These are phyloP conservation scores for Lachnellula arida DNA, from an alignment of 2,329 filamentous ascomycete species.

Conservation along the genomic window DNA sequence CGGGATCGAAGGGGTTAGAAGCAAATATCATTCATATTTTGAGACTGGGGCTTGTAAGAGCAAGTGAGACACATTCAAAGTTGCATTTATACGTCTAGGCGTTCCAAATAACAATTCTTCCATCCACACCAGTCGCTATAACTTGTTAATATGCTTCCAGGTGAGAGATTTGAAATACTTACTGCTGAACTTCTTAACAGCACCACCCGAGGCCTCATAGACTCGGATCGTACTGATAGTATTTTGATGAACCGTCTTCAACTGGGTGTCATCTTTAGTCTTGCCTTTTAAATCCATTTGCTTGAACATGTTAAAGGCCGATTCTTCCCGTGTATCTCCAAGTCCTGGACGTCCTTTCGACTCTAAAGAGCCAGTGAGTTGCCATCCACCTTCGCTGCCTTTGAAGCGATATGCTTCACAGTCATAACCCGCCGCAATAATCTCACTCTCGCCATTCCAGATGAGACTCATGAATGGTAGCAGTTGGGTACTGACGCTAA, in stretches of 20 bases:
- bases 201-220: conserved; percentile 62
- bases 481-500: conserved; percentile 84
- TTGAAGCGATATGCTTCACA: conserved; percentile 86
- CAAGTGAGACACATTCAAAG: not conserved
- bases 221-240: conserved; percentile 81
- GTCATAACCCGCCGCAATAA: conserved; percentile 90
- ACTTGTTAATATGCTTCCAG: conserved; percentile 29
- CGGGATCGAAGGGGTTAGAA: not conserved
- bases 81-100: conserved; percentile 40
- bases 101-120: conserved; percentile 75
- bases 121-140: conserved; percentile 75
- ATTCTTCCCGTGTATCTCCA: conserved; percentile 71
- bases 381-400: conserved; percentile 76
- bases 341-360: conserved; percentile 46
- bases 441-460: conserved; percentile 88
- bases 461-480: conserved; percentile 89
- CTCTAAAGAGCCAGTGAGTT: conserved; percentile 77
- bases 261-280: conserved; percentile 82
- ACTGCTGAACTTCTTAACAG: conserved; percentile 81
- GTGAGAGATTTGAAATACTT: conserved; percentile 37
- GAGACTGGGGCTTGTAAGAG: not conserved
- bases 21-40: not conserved
- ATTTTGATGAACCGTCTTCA: conserved; percentile 96
- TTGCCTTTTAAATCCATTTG: conserved; percentile 99
- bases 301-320: conserved; percentile 94